A percentile compares a stretch with the other conserved stretches of the same genome.
These are phyloP conservation scores for Huntiella decipiens DNA, from an alignment of 2,329 filamentous ascomycete species.

Conservation along the genomic window DNA sequence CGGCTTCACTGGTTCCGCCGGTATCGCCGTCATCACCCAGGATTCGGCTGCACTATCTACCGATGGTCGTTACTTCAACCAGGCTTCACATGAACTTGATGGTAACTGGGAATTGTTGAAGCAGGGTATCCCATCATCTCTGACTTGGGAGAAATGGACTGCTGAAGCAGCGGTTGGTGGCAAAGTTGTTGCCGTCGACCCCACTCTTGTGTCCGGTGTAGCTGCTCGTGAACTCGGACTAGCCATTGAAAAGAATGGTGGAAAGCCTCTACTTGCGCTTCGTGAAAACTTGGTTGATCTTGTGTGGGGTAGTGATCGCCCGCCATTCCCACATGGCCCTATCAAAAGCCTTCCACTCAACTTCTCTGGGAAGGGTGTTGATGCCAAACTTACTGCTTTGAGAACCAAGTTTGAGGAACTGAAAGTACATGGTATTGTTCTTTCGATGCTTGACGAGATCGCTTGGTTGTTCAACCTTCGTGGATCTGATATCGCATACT, in stretches of 20 bases:
- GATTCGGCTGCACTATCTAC: slow-evolving; percentile 82
- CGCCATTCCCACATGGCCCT: slow-evolving; percentile 54
- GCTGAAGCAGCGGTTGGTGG: slow-evolving; percentile 71
- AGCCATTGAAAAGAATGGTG: slow-evolving; percentile 72
- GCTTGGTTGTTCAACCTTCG: slow-evolving; percentile 98
- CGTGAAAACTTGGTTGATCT: slow-evolving; percentile 73
- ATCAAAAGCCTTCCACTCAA: slow-evolving; percentile 53
- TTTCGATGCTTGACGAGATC: slow-evolving; percentile 90
- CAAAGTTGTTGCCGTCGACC: slow-evolving; percentile 80
- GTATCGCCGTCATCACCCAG: slow-evolving; percentile 72
- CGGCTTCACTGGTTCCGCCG: slow-evolving; percentile 87
- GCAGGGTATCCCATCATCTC: slow-evolving; percentile 81
- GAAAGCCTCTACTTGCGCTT: slow-evolving; percentile 55
- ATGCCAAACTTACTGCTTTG: slow-evolving; percentile 66
- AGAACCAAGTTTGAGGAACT: slow-evolving; percentile 86
- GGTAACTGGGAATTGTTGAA: slow-evolving; percentile 81
- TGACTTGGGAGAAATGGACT: slow-evolving; percentile 94
- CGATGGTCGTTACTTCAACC: slow-evolving; percentile 95
- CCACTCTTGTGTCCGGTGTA: slow-evolving; percentile 56
- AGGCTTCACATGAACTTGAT: slow-evolving; percentile 80
- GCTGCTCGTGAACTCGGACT: slow-evolving; percentile 53
- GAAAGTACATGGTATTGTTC: slow-evolving; percentile 68
- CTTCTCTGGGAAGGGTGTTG: slow-evolving; percentile 65
- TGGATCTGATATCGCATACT: slow-evolving; percentile 89
- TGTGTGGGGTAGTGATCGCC: slow-evolving; percentile 65